A percentile compares a stretch with the other conserved stretches of the same genome.
Evolutionary conservation across 805 yeast genomes (phyloP).

Genomic region (Starmera caribaea): DNA sequence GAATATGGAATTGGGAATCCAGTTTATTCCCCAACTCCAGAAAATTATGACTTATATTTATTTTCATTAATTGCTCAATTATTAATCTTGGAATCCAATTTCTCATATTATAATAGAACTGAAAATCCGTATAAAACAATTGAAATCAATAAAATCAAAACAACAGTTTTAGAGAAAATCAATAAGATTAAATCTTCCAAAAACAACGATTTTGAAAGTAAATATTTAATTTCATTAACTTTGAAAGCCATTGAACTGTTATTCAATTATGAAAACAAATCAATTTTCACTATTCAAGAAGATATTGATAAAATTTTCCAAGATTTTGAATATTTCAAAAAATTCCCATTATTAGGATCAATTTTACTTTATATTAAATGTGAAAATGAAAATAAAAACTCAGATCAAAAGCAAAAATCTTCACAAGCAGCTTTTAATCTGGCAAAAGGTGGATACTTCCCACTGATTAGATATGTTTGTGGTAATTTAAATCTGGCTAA

Average conservation of each 20-base stretch:
- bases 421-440: slow-evolving; percentile 18
- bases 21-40: slow-evolving; percentile 1
- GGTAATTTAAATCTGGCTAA: slow-evolving; percentile 15
- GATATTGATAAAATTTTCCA: slow-evolving; percentile 4
- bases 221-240: slow-evolving; percentile 8
- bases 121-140: neutral
- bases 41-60: slow-evolving; percentile 9
- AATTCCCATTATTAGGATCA: slow-evolving; percentile 12
- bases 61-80: slow-evolving; percentile 6
- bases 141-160: slow-evolving; percentile 3
- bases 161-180: slow-evolving; percentile 2
- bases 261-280: slow-evolving; percentile 7
- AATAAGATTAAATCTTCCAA: slow-evolving; percentile 1
- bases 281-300: slow-evolving; percentile 10
- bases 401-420: slow-evolving; percentile 19
- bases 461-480: slow-evolving; percentile 14
- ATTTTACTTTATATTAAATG: slow-evolving; percentile 15
- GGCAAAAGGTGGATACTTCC: slow-evolving; percentile 15
- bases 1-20: slow-evolving; percentile 6
- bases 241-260: slow-evolving; percentile 6
- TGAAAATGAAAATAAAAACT: slow-evolving; percentile 14
- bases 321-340: slow-evolving; percentile 10
- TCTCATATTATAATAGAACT: slow-evolving; percentile 4
- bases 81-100: slow-evolving; percentile 8
- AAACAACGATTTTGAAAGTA: slow-evolving; percentile 3